Conservation (phyloP, 148 eudicot genomes). For the Rhododendron williamsianum region DNA sequence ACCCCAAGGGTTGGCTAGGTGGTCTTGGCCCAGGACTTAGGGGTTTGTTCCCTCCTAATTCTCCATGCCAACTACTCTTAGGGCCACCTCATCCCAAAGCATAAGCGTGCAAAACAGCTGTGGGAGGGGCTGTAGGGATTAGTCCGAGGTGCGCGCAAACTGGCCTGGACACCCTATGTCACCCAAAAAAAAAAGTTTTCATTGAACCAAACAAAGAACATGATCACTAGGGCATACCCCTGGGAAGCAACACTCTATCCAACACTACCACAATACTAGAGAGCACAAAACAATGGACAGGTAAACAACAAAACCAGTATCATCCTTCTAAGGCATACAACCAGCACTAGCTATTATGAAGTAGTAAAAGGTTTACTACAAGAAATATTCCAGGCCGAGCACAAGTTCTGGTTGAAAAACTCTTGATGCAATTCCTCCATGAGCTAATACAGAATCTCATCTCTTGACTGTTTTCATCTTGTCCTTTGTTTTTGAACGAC, state of each 20-base stretch:
- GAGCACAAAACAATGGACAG: neutral
- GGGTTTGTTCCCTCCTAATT: too few relatives aligned
- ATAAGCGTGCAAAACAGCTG: too few relatives aligned
- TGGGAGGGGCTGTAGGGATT: too few relatives aligned
- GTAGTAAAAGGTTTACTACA: neutral
- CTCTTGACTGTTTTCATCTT: neutral
- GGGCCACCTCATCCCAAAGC: neutral
- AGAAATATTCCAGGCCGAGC: neutral
- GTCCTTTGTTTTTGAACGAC: neutral
- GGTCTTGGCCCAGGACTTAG: too few relatives aligned
- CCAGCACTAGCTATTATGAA: neutral
- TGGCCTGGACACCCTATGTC: neutral
- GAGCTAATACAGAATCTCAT: too few relatives aligned
- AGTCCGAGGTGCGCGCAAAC: neutral
- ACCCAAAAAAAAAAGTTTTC: neutral
- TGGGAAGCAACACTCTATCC: neutral
- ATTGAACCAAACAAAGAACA: neutral
- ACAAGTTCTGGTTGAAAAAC: neutral
- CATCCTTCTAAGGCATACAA: neutral
- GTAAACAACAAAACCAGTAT: neutral
- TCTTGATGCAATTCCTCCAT: too few relatives aligned
- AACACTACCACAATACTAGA: neutral
- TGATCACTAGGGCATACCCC: neutral
- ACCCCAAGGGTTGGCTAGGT: too few relatives aligned
- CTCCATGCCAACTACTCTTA: neutral